Conservation (phyloP, 2,329 filamentous ascomycete genomes). For the Cercospora beticola region DNA sequence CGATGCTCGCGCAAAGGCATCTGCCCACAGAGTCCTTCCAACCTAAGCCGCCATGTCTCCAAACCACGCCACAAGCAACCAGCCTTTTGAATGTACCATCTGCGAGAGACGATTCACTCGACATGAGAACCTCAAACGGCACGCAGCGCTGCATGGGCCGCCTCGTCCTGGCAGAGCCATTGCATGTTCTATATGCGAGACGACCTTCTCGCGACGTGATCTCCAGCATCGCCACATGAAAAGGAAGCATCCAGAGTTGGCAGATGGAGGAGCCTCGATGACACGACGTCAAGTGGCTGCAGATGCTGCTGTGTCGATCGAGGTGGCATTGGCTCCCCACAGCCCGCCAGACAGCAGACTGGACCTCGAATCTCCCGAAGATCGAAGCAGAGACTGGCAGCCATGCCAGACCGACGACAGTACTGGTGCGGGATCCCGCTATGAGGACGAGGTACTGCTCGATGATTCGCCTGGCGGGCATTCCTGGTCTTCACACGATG, state of each 20-base stretch:
- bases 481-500: neutral
- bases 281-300: constrained; percentile 43
- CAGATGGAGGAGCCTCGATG: neutral
- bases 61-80: neutral
- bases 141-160: neutral
- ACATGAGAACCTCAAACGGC: neutral
- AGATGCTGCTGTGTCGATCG: constrained; percentile 40
- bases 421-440: neutral
- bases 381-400: neutral
- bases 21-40: neutral
- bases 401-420: neutral
- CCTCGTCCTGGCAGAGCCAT: constrained; percentile 18
- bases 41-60: neutral
- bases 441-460: neutral
- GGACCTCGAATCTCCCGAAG: neutral
- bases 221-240: constrained; percentile 46
- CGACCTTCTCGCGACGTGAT: constrained; percentile 45
- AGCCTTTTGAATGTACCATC: constrained; percentile 4
- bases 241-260: constrained; percentile 39
- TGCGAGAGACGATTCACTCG: neutral
- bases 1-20: neutral
- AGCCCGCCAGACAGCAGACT: neutral
- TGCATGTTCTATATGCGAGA: constrained; percentile 41
- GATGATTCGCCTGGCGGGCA: neutral
- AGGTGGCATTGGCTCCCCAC: neutral